Evolutionary conservation across 495 filamentous ascomycete species (phyloP), one percentile per base, ranked within the genome.

Genomic region (Xylaria bambusicola): DNA sequence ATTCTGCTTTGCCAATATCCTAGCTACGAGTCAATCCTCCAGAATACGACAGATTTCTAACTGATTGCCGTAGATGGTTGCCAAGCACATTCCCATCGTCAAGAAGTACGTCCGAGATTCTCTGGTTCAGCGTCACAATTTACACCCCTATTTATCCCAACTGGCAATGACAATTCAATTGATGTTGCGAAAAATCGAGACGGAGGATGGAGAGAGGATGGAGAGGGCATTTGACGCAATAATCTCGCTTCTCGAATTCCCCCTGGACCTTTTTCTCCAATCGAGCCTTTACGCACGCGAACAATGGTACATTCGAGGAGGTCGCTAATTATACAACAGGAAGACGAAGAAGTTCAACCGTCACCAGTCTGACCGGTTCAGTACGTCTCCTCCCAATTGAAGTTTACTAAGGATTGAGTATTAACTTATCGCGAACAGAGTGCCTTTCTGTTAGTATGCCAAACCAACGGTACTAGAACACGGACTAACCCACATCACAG

Each of bases 51-150:
- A 27, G 10, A 44, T 58, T 66, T 58, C 78, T 80, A 62, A 77
- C 70, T 41, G 57, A 52, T 52, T 58, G 29, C 40, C 63, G 67
- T 47, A 98, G 92, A 98, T 98, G 94, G 91, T 90, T 82, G 83
- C 93, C 77, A 97, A 94, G 83, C 93, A 97, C 82, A 84, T 98
- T 74, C 90, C 92, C 73, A 98, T 98, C 84, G 89, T 98, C 69
- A 98, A 98, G 89, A 98, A 98, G 90, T 93, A 92, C 77, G 89
- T 89, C 68, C 52, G 61, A 67, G 52, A 41, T 26, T 42, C 24
- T 46, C 23, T 24, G n/a, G 23, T 44, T 27, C 26, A 50, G n/a
- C 26, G 24, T 15, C 26, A 18, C 47, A 7, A 29, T 2, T 31
- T 35, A 58, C 36, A 40, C 24, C 21, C 24, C 50, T 33, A 40